Conservation (phyloP, 2,329 filamentous ascomycete species). For the Whalleya microplaca region DNA sequence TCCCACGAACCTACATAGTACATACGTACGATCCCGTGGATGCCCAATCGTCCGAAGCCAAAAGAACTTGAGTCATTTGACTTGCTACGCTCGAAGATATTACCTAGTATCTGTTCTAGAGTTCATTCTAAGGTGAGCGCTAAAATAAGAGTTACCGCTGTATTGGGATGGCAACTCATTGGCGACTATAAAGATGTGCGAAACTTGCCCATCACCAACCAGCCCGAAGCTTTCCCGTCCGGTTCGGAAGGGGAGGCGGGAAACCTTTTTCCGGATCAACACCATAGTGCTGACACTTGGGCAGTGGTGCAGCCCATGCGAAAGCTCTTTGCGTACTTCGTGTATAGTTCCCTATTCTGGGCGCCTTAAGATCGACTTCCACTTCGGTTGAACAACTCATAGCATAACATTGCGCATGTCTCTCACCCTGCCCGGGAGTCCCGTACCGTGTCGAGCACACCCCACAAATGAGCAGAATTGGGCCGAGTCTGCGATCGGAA, state of each 20-base stretch:
- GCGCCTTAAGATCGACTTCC: conserved; percentile 14
- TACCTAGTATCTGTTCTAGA: conserved; percentile 4
- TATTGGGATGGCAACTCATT: conserved; percentile 27
- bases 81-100: conserved; percentile 11
- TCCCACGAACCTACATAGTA: conserved; percentile 34
- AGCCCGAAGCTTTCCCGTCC: conserved; percentile 16
- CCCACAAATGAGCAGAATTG: conserved; percentile 21
- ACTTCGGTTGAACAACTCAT: conserved; percentile 16
- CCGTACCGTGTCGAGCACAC: conserved; percentile 20
- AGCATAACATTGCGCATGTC: conserved; percentile 13
- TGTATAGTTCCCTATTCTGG: conserved; percentile 27
- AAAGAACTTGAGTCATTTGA: conserved; percentile 14
- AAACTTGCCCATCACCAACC: conserved; percentile 2
- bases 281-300: conserved; percentile 24
- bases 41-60: conserved; percentile 33
- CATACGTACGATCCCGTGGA: conserved; percentile 22
- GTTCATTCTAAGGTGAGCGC: conserved; percentile 10
- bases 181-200: conserved; percentile 8
- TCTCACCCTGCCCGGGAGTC: conserved; percentile 16
- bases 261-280: conserved; percentile 26
- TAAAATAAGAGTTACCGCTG: conserved; percentile 21
- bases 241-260: conserved; percentile 23
- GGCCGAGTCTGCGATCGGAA: conserved; percentile 21
- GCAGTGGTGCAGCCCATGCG: conserved; percentile 28
- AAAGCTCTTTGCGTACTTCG: conserved; percentile 22